Percentiles rank a stretch among this genome's conserved stretches.
phyloP scores from a whole-genome alignment of 2,329 filamentous ascomycete species.

The Trichoderma sp. region DNA sequence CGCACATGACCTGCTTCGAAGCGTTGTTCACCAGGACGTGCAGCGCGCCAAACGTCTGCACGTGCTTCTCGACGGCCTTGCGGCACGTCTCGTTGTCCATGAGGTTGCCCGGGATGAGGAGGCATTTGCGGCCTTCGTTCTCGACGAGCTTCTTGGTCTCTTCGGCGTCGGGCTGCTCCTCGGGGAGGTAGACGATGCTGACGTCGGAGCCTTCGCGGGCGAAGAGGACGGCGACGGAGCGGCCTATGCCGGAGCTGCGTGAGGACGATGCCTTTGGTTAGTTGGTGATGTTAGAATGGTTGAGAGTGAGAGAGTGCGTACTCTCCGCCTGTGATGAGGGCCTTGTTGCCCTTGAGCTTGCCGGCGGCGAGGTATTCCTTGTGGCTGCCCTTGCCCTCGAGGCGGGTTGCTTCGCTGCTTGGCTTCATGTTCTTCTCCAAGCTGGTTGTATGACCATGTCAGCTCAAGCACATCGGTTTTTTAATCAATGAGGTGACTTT shows the following conservation, averaged over 20 bases:
- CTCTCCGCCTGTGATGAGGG: conserved; percentile 80
- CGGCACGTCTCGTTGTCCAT: conserved; percentile 68
- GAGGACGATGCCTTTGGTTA: not conserved
- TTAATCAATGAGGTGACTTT: not conserved
- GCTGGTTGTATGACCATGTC: conserved; percentile 29
- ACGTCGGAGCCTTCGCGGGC: conserved; percentile 79
- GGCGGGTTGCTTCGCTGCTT: conserved; percentile 44
- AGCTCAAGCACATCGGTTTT: not conserved
- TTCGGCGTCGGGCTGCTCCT: conserved; percentile 75
- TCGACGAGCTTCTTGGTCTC: conserved; percentile 73
- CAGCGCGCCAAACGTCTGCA: conserved; percentile 67
- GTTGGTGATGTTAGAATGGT: not conserved
- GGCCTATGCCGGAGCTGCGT: conserved; percentile 64
- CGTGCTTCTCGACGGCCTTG: conserved; percentile 66
- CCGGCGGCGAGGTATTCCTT: conserved; percentile 69
- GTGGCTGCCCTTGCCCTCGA: conserved; percentile 44
- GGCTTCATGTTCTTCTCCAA: conserved; percentile 46
- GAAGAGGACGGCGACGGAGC: conserved; percentile 73
- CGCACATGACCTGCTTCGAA: conserved; percentile 42
- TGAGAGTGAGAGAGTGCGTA: conserved; percentile 38
- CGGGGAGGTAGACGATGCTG: conserved; percentile 72
- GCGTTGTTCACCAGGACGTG: conserved; percentile 78
- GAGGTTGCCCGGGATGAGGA: conserved; percentile 66
- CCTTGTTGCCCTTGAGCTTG: conserved; percentile 74
- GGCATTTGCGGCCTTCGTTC: conserved; percentile 65